A percentile compares a stretch with the other conserved stretches of the same genome.
These are phyloP conservation scores for Balamuthia mandrillaris DNA, from an alignment of 208 protist genomes.

Conservation along the genomic window DNA sequence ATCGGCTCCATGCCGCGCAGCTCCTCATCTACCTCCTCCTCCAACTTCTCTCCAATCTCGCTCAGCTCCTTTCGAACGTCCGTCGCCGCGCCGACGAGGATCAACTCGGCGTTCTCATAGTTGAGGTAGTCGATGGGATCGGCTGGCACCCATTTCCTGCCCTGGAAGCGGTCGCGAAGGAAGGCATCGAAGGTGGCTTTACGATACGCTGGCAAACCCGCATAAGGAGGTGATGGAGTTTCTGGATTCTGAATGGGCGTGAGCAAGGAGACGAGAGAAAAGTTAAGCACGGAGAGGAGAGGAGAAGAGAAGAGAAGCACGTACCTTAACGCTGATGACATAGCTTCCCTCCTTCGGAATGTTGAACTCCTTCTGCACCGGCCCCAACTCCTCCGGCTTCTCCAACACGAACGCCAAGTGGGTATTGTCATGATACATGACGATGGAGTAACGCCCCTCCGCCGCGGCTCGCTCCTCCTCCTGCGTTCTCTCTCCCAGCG, in stretches of 20 bases:
- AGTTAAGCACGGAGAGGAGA: not conserved
- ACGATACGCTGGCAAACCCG: not conserved
- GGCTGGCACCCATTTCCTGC: not conserved
- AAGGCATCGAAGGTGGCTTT: not conserved
- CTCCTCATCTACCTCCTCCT: not conserved
- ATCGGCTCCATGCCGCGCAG: too few species aligned
- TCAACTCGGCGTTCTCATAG: not conserved
- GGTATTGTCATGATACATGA: not conserved
- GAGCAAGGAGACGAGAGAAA: not conserved
- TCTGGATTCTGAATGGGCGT: not conserved
- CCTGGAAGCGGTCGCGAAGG: not conserved
- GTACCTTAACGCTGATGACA: not conserved
- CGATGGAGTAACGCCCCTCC: not conserved
- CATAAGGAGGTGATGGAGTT: not conserved
- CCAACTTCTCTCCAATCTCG: not conserved
- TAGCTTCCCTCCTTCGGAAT: not conserved
- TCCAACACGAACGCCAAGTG: not conserved
- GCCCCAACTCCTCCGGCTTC: not conserved
- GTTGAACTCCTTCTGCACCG: conserved; percentile 2
- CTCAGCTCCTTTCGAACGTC: not conserved
- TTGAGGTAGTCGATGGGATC: not conserved
- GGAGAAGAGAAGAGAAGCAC: not conserved
- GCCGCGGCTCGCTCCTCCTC: not conserved
- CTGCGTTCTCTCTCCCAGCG: not conserved
- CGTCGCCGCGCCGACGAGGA: not conserved